These are phyloP conservation scores for Solanum acaule DNA, from an alignment of 257 asterid genomes.

Conservation along the genomic window DNA sequence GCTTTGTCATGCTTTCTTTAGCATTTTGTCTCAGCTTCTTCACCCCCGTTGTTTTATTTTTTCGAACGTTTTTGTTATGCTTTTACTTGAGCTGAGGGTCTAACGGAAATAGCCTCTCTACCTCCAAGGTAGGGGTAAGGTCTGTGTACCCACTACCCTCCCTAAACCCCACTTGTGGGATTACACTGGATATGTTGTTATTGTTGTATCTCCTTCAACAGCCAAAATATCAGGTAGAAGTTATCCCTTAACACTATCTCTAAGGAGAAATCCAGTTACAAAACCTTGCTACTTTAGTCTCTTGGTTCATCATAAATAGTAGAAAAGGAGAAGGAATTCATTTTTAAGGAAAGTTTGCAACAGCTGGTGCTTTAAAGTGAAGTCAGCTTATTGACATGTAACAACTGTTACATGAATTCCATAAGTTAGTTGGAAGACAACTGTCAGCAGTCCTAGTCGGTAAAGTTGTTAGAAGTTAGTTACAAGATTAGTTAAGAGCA, in stretches of 20 bases:
- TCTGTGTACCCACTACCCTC: not conserved
- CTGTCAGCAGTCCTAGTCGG: not conserved
- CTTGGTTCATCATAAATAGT: not conserved
- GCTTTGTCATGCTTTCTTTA: not conserved
- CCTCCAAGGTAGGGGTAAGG: not conserved
- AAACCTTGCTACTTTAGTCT: not conserved
- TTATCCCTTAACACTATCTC: not conserved
- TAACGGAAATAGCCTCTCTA: not conserved
- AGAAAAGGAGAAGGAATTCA: not conserved
- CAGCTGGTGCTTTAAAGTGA: not conserved
- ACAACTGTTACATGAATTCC: not conserved
- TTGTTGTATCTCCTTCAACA: not conserved
- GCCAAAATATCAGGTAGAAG: not conserved
- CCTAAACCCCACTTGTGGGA: not conserved
- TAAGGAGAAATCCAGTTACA: not conserved
- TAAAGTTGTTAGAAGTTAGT: not conserved
- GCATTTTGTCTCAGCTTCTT: not conserved
- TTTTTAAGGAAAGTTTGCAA: not conserved
- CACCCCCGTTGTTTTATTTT: not conserved
- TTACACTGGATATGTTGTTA: not conserved
- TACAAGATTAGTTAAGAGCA: not conserved
- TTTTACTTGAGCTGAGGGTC: not conserved
- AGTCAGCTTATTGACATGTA: not conserved
- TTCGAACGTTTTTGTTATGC: not conserved
- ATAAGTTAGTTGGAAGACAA: not conserved